These are phyloP conservation scores for Ustilago esculenta DNA, from an alignment of 1,284 basidiomycete species.

Conservation along the genomic window DNA sequence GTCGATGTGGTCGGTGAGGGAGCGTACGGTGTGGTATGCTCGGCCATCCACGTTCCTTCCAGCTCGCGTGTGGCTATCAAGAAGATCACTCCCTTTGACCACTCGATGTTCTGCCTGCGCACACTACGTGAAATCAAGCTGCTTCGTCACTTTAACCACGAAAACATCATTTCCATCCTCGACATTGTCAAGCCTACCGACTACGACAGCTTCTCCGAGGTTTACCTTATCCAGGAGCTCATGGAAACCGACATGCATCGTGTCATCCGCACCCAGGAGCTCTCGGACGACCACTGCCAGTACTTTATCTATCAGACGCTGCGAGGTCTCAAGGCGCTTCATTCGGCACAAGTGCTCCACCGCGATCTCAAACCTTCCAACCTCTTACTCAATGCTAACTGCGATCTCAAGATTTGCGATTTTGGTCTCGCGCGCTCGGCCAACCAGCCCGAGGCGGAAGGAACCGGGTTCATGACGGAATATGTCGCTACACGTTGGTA, in stretches of 20 bases:
- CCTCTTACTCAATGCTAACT: constrained; percentile 64
- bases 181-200: constrained; percentile 67
- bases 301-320: constrained; percentile 87
- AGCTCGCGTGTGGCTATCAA: constrained; percentile 69
- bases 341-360: constrained; percentile 65
- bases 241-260: constrained; percentile 67
- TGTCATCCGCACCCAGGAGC: constrained; percentile 67
- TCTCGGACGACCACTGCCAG: constrained; percentile 84
- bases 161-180: constrained; percentile 63
- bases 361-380: constrained; percentile 66
- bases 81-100: constrained; percentile 65
- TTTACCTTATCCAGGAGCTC: constrained; percentile 76
- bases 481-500: constrained; percentile 67
- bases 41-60: constrained; percentile 66
- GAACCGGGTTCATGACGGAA: constrained; percentile 66
- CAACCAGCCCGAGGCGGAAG: constrained; percentile 64
- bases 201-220: constrained; percentile 91
- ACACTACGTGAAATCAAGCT: constrained; percentile 66
- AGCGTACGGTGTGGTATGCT: constrained; percentile 69
- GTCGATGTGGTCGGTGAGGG: constrained; percentile 69
- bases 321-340: constrained; percentile 66
- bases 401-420: constrained; percentile 67
- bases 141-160: constrained; percentile 64
- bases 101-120: constrained; percentile 66
- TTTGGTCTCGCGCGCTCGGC: constrained; percentile 66